Evolutionary conservation across 495 filamentous ascomycete genomes (phyloP).

Genomic region (Terfezia boudieri): DNA sequence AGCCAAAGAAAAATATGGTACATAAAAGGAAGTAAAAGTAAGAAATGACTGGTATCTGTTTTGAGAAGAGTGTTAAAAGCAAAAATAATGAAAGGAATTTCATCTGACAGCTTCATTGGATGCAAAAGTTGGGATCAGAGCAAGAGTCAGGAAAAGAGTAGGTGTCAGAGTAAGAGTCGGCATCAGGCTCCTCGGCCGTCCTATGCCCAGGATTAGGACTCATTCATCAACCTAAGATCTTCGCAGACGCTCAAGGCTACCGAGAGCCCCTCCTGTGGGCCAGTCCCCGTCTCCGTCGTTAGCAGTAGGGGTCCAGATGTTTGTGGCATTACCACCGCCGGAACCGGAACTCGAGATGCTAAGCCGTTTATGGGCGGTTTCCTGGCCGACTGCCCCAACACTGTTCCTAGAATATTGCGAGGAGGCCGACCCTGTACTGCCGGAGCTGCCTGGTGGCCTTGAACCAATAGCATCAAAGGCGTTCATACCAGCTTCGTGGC

Average conservation of each 20-base stretch:
- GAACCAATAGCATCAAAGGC: background rate
- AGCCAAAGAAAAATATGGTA: background rate
- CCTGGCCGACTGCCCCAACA: background rate
- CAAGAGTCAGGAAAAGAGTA: too few species aligned
- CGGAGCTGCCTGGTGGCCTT: background rate
- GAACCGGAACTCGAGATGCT: background rate
- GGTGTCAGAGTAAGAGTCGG: too few species aligned
- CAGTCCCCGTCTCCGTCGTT: background rate
- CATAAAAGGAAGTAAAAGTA: background rate
- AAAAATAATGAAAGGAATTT: too few species aligned
- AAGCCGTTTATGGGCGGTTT: background rate
- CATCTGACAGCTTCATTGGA: background rate
- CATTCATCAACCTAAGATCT: too few species aligned
- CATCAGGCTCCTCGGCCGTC: too few species aligned
- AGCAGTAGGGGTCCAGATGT: background rate
- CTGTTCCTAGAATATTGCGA: background rate
- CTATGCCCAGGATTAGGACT: too few species aligned
- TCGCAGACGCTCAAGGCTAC: background rate
- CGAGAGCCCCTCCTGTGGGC: background rate
- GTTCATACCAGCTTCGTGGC: background rate
- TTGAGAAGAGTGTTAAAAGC: background rate
- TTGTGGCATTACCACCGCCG: background rate
- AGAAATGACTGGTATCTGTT: background rate
- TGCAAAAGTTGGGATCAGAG: background rate
- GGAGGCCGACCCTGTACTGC: background rate